A percentile compares a stretch with the other conserved stretches of the same genome.
These are phyloP conservation scores for Monilinia polystroma DNA, from an alignment of 2,329 filamentous ascomycete species.

Conservation along the genomic window DNA sequence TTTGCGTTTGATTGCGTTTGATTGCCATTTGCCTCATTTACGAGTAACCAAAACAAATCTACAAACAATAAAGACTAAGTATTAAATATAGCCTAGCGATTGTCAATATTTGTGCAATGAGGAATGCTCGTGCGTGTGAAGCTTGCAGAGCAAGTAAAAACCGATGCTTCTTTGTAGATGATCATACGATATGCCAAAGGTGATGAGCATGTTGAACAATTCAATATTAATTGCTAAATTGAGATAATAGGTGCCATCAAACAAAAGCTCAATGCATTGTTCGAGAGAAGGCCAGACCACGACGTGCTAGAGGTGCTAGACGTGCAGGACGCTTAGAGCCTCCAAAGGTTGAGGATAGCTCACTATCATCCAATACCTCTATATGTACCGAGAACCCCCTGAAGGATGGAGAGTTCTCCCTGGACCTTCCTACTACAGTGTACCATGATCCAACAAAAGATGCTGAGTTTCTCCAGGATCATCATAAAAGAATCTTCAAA, in stretches of 20 bases:
- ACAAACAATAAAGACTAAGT: neutral
- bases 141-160: constrained; percentile 38
- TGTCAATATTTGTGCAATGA: constrained; percentile 19
- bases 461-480: constrained; percentile 29
- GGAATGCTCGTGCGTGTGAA: constrained; percentile 40
- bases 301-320: constrained; percentile 33
- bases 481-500: constrained; percentile 33
- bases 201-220: neutral
- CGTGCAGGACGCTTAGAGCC: constrained; percentile 20
- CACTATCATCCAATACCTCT: constrained; percentile 1
- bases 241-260: constrained; percentile 31
- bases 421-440: constrained; percentile 32
- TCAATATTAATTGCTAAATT: neutral
- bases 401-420: constrained; percentile 30
- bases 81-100: constrained; percentile 5
- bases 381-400: neutral
- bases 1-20: neutral
- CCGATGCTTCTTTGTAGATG: constrained; percentile 32
- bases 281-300: constrained; percentile 36
- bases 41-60: neutral
- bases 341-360: neutral
- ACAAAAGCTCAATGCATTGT: constrained; percentile 34
- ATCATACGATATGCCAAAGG: constrained; percentile 32
- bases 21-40: constrained; percentile 7
- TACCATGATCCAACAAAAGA: constrained; percentile 31